These are phyloP conservation scores for Paecilomyces niveus DNA, from an alignment of 2,329 filamentous ascomycete species.

Conservation along the genomic window DNA sequence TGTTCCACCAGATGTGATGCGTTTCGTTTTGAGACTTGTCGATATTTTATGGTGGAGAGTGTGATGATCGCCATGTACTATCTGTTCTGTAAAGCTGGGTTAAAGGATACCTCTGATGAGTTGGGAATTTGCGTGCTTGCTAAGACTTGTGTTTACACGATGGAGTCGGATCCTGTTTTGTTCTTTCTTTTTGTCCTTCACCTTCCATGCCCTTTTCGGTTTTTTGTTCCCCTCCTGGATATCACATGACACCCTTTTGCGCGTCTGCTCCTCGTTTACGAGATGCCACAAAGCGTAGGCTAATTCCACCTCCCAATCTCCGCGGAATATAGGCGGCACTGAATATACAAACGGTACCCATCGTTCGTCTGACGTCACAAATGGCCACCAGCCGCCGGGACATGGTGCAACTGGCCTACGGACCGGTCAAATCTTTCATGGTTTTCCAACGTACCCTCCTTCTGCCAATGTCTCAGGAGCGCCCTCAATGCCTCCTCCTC, in stretches of 20 bases:
- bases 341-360: conserved; percentile 43
- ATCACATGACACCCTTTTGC: conserved; percentile 4
- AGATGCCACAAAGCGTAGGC: conserved; percentile 32
- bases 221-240: conserved; percentile 1
- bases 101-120: conserved; percentile 2
- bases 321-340: conserved; percentile 28
- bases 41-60: conserved; percentile 5
- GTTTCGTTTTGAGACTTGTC: conserved; percentile 2
- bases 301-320: conserved; percentile 25
- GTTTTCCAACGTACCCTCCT: conserved; percentile 60
- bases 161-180: conserved; percentile 12
- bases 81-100: conserved; percentile 15
- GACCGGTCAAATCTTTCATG: conserved; percentile 66
- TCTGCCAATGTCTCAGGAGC: conserved; percentile 45
- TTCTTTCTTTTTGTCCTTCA: conserved; percentile 12
- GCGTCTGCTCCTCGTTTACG: conserved; percentile 7
- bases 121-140: conserved; percentile 7
- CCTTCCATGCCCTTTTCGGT: conserved; percentile 6
- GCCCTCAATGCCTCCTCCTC: conserved; percentile 58
- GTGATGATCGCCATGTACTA: conserved; percentile 22
- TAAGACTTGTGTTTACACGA: conserved; percentile 13
- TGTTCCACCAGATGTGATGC: conserved; percentile 73
- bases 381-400: conserved; percentile 34
- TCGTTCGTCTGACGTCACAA: conserved; percentile 58
- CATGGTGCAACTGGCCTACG: conserved; percentile 60